Evolutionary conservation across 1,284 basidiomycete genomes (phyloP).

Genomic region (Fomes fomentarius): DNA sequence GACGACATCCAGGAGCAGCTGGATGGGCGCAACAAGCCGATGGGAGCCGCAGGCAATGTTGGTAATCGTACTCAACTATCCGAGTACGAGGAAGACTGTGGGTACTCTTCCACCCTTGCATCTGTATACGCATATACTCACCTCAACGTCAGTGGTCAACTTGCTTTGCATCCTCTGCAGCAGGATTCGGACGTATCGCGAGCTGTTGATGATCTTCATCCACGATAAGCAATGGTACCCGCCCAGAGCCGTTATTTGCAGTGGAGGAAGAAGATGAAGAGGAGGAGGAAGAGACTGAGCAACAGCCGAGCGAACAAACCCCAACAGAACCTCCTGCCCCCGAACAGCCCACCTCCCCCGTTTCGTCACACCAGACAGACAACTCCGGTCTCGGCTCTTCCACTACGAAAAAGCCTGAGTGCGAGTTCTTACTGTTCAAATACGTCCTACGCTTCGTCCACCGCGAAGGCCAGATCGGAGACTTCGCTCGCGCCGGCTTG

Average conservation of each 20-base stretch:
- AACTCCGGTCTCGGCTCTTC: slow-evolving; percentile 52
- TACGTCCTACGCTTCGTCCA: slow-evolving; percentile 96
- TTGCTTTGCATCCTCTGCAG: slow-evolving; percentile 90
- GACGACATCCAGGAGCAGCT: slow-evolving; percentile 85
- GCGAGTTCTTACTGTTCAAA: slow-evolving; percentile 94
- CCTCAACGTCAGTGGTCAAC: slow-evolving; percentile 69
- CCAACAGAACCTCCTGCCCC: slow-evolving; percentile 15
- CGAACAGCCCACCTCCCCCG: slow-evolving; percentile 50
- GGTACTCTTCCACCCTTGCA: slow-evolving; percentile 38
- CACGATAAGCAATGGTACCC: slow-evolving; percentile 89
- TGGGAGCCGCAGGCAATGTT: too few relatives aligned
- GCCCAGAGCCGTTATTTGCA: slow-evolving; percentile 66
- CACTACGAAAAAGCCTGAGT: slow-evolving; percentile 72
- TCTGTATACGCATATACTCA: slow-evolving; percentile 12
- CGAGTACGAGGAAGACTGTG: slow-evolving; percentile 86
- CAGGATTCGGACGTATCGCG: slow-evolving; percentile 86
- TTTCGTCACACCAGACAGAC: slow-evolving; percentile 61
- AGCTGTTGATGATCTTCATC: slow-evolving; percentile 94
- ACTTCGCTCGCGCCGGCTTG: slow-evolving; percentile 91
- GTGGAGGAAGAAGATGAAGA: slow-evolving; percentile 72
- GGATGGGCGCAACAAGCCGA: slow-evolving; percentile 84
- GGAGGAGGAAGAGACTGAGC: slow-evolving; percentile 50
- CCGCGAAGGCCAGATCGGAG: slow-evolving; percentile 91
- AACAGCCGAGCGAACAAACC: slow-evolving; percentile 33
- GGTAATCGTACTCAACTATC: slow-evolving; percentile 70